Base-by-base conservation (phyloP, 371 early-diverging fungal species). In the Synchytrium microbalum region DNA sequence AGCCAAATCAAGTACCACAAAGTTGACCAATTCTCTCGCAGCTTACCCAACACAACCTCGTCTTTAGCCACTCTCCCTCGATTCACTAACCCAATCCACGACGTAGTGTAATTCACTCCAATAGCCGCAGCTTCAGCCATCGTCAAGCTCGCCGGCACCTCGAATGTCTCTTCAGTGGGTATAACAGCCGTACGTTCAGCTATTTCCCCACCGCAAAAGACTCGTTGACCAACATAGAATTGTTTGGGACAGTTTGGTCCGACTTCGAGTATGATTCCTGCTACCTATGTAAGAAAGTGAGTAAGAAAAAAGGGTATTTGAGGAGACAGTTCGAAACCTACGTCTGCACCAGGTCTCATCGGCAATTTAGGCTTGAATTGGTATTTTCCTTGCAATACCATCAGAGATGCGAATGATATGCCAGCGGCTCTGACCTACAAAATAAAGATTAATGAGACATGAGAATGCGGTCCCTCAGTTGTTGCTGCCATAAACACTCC, bases 341-440 rank as follows among this genome's bases (percentile, higher is more conserved):
- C 58, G 51, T 65, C 67, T 58, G 84, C 84, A 16, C 94, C 94
- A 0, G 91, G 91, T 3, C 86, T 80, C 68, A 92, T 92, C 13
- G 92, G 92, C 58, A 88, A 81, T 54, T 84, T 83, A 8, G 91
- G 92, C 63, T 85, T 88, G 65, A 85, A 73, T 73, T 93, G 92
- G 69, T 92, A 91, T 60, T 86, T 85, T 68, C 92, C 92, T 71
- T 91, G 88, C 52, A 65, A 52, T 25, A 62, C 54, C 10, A 62
- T 29, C 16, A 29, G 10, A 24, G 8, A 19, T n/a, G 28, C 19
- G 23, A n/a, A 19, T n/a, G n/a, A 14, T 61, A 14, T 61, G 23
- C 60, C 59, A 23, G 10, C 23, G 16, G 63, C 13, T 52, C 23
- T 10, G 10, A 13, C 31, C 13, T 60, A 33, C n/a, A n/a, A n/a